phyloP scores from a whole-genome alignment of 345 rosid species.

The Capsella bursapastoris region DNA sequence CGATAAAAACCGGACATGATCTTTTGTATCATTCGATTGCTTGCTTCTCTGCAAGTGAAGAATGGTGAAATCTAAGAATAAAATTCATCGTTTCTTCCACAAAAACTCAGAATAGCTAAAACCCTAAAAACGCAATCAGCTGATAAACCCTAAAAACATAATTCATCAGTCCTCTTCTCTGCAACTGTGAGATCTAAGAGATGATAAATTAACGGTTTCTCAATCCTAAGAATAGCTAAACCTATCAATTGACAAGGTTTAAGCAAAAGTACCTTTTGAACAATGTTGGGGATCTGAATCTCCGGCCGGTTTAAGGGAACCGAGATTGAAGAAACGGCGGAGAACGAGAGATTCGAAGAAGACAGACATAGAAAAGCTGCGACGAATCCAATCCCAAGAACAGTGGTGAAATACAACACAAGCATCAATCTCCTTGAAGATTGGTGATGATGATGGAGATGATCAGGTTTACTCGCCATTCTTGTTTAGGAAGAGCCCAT shows the following conservation, averaged over 20 bases:
- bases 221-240: background rate
- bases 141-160: background rate
- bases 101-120: conserved; percentile 1
- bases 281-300: conserved; percentile 28
- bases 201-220: background rate
- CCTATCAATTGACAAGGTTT: background rate
- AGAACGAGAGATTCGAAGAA: conserved; percentile 12
- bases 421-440: conserved; percentile 43
- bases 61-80: background rate
- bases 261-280: conserved; percentile 40
- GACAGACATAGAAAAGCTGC: conserved; percentile 53
- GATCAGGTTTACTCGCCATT: conserved; percentile 50
- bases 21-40: conserved; percentile 29
- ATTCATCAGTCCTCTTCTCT: background rate
- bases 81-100: background rate
- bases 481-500: conserved; percentile 17
- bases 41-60: conserved; percentile 44
- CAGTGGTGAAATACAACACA: conserved; percentile 42
- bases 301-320: conserved; percentile 44
- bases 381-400: conserved; percentile 54
- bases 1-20: conserved; percentile 41
- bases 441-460: conserved; percentile 39
- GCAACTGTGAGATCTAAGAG: background rate
- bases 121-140: conserved; percentile 2
- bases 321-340: conserved; percentile 50